phyloP scores from a whole-genome alignment of 2,329 filamentous ascomycete species.

The Periconia sp. region DNA sequence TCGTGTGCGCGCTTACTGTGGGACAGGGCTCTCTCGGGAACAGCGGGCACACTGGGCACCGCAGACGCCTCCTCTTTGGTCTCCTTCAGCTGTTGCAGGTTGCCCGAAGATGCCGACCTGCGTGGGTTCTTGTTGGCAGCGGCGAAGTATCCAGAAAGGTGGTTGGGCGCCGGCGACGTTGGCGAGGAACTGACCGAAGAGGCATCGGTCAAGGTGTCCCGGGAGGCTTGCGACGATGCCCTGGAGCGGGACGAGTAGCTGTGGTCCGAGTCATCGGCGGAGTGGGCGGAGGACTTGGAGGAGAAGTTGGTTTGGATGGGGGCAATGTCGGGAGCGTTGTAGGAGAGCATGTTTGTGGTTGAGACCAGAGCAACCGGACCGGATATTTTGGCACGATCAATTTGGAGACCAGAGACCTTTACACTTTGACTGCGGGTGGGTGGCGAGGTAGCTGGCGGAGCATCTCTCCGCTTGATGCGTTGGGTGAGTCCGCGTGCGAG shows the following conservation, averaged over 20 bases:
- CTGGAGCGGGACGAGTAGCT: slow-evolving; percentile 53
- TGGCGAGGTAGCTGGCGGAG: slow-evolving; percentile 28
- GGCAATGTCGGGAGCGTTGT: slow-evolving; percentile 84
- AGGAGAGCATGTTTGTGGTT: slow-evolving; percentile 94
- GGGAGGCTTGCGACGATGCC: slow-evolving; percentile 55
- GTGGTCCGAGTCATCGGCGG: slow-evolving; percentile 73
- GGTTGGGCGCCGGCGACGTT: slow-evolving; percentile 57
- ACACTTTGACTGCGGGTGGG: slow-evolving; percentile 49
- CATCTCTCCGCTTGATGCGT: slow-evolving; percentile 61
- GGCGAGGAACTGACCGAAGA: slow-evolving; percentile 52
- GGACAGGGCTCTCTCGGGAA: slow-evolving; percentile 78
- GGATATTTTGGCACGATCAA: slow-evolving; percentile 76
- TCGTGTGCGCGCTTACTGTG: slow-evolving; percentile 90
- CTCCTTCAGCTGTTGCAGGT: slow-evolving; percentile 30
- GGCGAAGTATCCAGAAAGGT: slow-evolving; percentile 61
- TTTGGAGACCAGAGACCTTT: slow-evolving; percentile 46
- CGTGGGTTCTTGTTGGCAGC: slow-evolving; percentile 47
- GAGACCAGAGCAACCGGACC: slow-evolving; percentile 83
- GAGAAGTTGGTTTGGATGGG: slow-evolving; percentile 45
- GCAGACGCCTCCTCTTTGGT: slow-evolving; percentile 42
- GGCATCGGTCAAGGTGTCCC: slow-evolving; percentile 70
- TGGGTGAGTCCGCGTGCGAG: slow-evolving; percentile 73
- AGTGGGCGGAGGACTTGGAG: slow-evolving; percentile 59
- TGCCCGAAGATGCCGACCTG: slow-evolving; percentile 43
- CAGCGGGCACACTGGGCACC: slow-evolving; percentile 64